Conservation (phyloP, 768 basidiomycete genomes). For the Suillus alpinus region DNA sequence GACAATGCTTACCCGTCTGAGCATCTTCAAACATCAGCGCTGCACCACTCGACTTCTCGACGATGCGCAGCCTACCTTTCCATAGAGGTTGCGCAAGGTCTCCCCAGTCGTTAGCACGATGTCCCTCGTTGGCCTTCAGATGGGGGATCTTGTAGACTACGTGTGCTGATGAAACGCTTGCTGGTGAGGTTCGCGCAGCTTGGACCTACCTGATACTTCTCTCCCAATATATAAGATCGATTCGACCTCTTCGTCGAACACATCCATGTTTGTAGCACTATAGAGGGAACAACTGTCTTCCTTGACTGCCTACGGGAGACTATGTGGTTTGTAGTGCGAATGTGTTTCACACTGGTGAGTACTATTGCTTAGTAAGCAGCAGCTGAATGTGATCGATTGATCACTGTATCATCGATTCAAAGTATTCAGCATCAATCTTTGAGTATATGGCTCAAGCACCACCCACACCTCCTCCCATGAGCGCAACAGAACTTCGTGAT, state of each 20-base stretch:
- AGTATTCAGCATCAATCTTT: not conserved
- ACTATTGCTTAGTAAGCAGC: conserved; percentile 22
- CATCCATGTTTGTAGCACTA: conserved; percentile 42
- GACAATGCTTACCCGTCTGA: conserved; percentile 58
- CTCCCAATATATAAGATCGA: conserved; percentile 87
- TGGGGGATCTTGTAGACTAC: conserved; percentile 91
- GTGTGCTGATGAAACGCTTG: conserved; percentile 15
- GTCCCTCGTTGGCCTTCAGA: conserved; percentile 81
- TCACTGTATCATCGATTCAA: not conserved
- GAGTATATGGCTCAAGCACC: conserved; percentile 52
- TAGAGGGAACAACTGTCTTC: not conserved
- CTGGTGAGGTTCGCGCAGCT: not conserved
- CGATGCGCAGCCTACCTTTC: conserved; percentile 87
- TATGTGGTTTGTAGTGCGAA: not conserved
- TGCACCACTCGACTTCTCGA: conserved; percentile 71
- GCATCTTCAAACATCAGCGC: conserved; percentile 78
- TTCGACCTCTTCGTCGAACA: conserved; percentile 76
- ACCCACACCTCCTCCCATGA: conserved; percentile 62
- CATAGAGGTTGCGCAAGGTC: conserved; percentile 80
- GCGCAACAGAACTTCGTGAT: conserved; percentile 54
- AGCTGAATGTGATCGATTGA: not conserved
- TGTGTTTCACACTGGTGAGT: not conserved
- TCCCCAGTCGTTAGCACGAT: conserved; percentile 92
- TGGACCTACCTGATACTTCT: conserved; percentile 76
- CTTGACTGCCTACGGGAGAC: not conserved